phyloP scores from a whole-genome alignment of 129 eudicot species.

The Smallanthus sonchifolius region DNA sequence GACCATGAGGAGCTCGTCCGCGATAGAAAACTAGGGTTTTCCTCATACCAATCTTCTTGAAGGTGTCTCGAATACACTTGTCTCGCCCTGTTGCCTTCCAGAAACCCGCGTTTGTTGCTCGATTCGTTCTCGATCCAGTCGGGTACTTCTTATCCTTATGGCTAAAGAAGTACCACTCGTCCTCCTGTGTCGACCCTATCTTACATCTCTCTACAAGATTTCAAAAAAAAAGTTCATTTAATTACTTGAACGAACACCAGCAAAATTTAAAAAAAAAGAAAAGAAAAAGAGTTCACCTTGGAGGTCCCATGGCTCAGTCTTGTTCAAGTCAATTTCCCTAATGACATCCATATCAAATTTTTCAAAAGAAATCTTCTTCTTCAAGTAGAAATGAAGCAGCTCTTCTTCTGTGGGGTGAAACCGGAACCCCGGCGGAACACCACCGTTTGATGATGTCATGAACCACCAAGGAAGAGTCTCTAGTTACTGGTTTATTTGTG shows the following conservation, averaged over 20 bases:
- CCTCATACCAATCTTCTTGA: constrained; percentile 89
- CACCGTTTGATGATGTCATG: constrained; percentile 61
- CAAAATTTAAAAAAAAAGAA: background rate
- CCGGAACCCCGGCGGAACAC: constrained; percentile 94
- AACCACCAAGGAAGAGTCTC: constrained; percentile 4
- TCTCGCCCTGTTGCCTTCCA: constrained; percentile 97
- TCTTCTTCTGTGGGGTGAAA: constrained; percentile 97
- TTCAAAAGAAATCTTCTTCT: constrained; percentile 74
- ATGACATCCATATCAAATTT: constrained; percentile 94
- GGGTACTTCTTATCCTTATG: constrained; percentile 96
- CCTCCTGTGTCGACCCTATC: constrained; percentile 89
- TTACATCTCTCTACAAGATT: constrained; percentile 60
- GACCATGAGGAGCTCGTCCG: constrained; percentile 95
- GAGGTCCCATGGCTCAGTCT: constrained; percentile 96
- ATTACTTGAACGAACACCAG: background rate
- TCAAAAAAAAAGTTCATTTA: background rate
- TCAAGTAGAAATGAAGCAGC: constrained; percentile 85
- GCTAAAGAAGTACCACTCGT: constrained; percentile 96
- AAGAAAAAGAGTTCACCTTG: constrained; percentile 51
- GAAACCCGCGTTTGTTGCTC: constrained; percentile 87
- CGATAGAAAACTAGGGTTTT: constrained; percentile 89
- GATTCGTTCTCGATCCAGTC: constrained; percentile 84
- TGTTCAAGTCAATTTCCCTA: constrained; percentile 86
- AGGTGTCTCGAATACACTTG: constrained; percentile 77
- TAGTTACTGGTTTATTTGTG: constrained; percentile 2